Evolutionary conservation across 257 asterid species (phyloP).

Genomic region (Craterostigma plantagineum): DNA sequence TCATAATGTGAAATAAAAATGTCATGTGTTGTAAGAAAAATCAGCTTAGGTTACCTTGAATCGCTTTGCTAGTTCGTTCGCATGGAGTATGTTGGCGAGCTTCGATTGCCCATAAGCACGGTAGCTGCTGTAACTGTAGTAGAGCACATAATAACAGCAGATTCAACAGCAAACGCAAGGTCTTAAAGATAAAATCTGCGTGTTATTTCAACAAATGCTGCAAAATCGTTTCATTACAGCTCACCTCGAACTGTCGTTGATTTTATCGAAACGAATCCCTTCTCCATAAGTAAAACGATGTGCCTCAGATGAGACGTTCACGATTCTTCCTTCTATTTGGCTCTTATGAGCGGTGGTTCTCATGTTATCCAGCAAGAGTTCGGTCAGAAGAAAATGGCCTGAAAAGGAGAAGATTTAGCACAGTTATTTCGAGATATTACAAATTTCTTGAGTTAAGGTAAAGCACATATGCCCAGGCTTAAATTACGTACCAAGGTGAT

Average conservation of each 20-base stretch:
- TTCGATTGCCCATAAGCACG: not conserved
- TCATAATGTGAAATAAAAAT: too few relatives aligned
- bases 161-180: too few relatives aligned
- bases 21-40: too few relatives aligned
- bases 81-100: not conserved
- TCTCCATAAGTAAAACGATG: not conserved
- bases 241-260: not conserved
- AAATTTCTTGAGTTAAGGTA: too few relatives aligned
- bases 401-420: not conserved
- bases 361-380: not conserved
- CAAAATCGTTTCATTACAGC: too few relatives aligned
- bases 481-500: too few relatives aligned
- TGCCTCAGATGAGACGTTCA: not conserved
- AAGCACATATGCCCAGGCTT: too few relatives aligned
- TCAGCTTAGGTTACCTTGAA: too few relatives aligned
- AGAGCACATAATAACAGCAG: too few relatives aligned
- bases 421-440: too few relatives aligned
- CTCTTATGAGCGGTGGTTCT: not conserved
- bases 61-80: not conserved
- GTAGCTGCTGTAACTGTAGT: not conserved
- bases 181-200: too few relatives aligned
- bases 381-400: conserved; percentile 4
- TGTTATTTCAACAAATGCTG: not conserved
- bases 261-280: conserved; percentile 1
- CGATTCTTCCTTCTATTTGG: conserved; percentile 1